Conservation (phyloP, 345 rosid species). For the Eucalyptus dawsonii region DNA sequence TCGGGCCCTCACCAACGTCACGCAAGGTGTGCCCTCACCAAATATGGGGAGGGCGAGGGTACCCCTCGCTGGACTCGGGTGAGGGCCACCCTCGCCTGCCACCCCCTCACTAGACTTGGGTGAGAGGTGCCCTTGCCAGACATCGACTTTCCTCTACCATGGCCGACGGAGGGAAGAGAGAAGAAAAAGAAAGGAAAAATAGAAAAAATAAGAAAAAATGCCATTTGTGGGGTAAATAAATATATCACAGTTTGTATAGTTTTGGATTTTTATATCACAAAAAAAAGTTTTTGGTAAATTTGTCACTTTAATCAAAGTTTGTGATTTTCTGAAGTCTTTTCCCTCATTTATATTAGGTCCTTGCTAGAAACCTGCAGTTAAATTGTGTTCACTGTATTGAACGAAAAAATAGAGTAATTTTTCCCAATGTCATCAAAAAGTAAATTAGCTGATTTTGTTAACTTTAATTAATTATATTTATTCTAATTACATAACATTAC, state of each 20-base stretch:
- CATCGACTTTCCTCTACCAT: accelerated
- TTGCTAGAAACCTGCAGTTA: too few relatives aligned
- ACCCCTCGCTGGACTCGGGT: too few relatives aligned
- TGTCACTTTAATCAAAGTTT: accelerated
- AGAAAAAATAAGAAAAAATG: too few relatives aligned
- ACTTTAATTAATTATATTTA: too few relatives aligned
- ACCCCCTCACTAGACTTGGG: too few relatives aligned
- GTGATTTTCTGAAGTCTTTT: accelerated
- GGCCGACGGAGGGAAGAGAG: accelerated
- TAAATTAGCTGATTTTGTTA: too few relatives aligned
- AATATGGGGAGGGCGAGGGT: too few relatives aligned
- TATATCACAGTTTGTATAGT: accelerated
- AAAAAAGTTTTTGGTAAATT: accelerated
- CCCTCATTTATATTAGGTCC: too few relatives aligned
- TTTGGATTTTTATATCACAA: accelerated
- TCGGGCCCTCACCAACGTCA: accelerated
- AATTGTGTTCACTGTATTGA: neutral
- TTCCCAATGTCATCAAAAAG: neutral
- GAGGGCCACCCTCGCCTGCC: accelerated
- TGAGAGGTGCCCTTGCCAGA: accelerated
- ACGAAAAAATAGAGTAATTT: too few relatives aligned
- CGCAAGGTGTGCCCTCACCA: accelerated
- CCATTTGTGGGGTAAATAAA: accelerated
- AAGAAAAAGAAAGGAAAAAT: too few relatives aligned
- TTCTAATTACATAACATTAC: neutral